Evolutionary conservation across 148 eudicot genomes (phyloP).

Genomic region (Pharnaceum exiguum): DNA sequence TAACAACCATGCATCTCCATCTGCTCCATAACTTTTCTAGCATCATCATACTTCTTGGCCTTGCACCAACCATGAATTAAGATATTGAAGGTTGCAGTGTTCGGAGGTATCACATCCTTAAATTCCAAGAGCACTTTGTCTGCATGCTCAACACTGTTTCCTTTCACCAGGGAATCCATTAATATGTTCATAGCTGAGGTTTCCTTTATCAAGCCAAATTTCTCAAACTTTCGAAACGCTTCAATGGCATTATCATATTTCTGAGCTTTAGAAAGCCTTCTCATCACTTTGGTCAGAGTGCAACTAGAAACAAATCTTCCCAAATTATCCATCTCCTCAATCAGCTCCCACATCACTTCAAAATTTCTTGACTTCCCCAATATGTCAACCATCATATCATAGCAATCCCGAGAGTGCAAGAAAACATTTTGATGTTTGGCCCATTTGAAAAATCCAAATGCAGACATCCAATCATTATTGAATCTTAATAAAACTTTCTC

Average conservation of each 20-base stretch:
- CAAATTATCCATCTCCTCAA: slow-evolving; percentile 57
- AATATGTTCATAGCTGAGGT: slow-evolving; percentile 43
- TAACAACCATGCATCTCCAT: slow-evolving; percentile 54
- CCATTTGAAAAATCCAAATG: slow-evolving; percentile 81
- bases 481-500: slow-evolving; percentile 61
- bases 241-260: slow-evolving; percentile 56
- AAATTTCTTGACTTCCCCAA: slow-evolving; percentile 66
- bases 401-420: slow-evolving; percentile 36
- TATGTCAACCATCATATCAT: slow-evolving; percentile 65
- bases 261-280: slow-evolving; percentile 57
- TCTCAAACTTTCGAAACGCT: slow-evolving; percentile 47
- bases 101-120: slow-evolving; percentile 40
- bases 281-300: slow-evolving; percentile 58
- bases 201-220: slow-evolving; percentile 47
- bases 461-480: slow-evolving; percentile 53
- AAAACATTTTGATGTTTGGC: slow-evolving; percentile 38
- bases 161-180: slow-evolving; percentile 65
- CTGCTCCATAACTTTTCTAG: slow-evolving; percentile 35
- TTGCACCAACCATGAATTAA: slow-evolving; percentile 88
- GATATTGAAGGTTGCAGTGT: slow-evolving; percentile 42
- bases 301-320: slow-evolving; percentile 42
- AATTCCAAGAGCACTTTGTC: slow-evolving; percentile 48
- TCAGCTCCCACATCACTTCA: slow-evolving; percentile 59
- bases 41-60: slow-evolving; percentile 45
- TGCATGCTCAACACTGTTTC: slow-evolving; percentile 62